Conservation (phyloP, 345 rosid genomes). For the Pistacia integerrima region DNA sequence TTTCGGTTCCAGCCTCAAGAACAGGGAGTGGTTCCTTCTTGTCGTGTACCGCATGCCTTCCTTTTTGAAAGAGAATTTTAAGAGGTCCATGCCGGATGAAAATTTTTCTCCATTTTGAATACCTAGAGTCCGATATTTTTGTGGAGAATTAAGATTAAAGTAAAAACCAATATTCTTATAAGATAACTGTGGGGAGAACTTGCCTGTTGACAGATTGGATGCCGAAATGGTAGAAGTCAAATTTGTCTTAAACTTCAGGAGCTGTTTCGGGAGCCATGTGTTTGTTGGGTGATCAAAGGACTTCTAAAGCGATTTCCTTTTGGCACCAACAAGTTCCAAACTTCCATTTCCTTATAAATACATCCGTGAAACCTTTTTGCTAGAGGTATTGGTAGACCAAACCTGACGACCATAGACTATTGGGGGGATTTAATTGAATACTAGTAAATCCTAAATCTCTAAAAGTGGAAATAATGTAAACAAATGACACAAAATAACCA, state of each 20-base stretch:
- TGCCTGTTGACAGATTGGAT: conserved; percentile 5
- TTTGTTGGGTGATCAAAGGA: conserved; percentile 12
- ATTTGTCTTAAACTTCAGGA: neutral
- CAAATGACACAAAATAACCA: too few species aligned
- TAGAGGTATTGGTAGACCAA: conserved; percentile 18
- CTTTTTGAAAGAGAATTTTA: too few species aligned
- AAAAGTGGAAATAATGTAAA: too few species aligned
- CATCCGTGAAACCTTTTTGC: neutral
- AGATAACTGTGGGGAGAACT: neutral
- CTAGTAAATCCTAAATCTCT: too few species aligned
- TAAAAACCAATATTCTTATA: too few species aligned
- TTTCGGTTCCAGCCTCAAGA: neutral
- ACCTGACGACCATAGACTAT: neutral
- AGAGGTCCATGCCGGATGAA: too few species aligned
- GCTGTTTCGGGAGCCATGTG: conserved; percentile 10
- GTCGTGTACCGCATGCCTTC: too few species aligned
- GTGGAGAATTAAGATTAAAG: too few species aligned
- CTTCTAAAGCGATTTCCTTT: neutral
- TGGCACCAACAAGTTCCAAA: neutral
- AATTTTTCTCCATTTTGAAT: too few species aligned
- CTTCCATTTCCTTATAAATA: conserved; percentile 9
- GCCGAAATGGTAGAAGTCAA: conserved; percentile 14
- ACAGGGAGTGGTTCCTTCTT: neutral
- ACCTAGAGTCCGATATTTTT: too few species aligned
- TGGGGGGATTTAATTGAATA: too few species aligned